Base-by-base conservation (phyloP, 2,329 filamentous ascomycete genomes). In the Hymenoscyphus repandus region DNA sequence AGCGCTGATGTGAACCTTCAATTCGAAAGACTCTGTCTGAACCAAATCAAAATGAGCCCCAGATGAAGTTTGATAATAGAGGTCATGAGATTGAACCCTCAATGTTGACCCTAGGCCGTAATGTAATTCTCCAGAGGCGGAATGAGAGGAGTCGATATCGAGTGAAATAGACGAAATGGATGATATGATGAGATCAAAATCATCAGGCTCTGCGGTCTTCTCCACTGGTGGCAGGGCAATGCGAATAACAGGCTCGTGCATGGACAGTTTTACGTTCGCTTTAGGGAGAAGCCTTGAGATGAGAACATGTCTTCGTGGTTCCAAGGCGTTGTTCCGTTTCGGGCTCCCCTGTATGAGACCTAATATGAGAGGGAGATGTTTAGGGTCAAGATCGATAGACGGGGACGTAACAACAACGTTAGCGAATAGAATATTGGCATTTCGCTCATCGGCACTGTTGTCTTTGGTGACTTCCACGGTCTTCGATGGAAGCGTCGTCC, bases 341-440 rank as follows among this genome's bases (percentile, higher is more conserved):
- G 71, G 70, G 50, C 75, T 79, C 6, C 75, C 75, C 58, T 84
- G 85, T 39, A 90, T 72, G 56, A 97, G 75, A 17, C 88, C 86
- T 43, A 96, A 73, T 18, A 97, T 74, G 7, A 96, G 77, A 1
- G 93, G 92, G 13, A 99, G 74, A 71, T 97, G 92, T 57, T 89
- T 88, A 2, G 93, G 92, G 65, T 95, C 89, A 32, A 99, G 75
- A 67, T 99, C 93, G 45, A 97, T 75, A 0, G 93, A 96, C 0
- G 93, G 93, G 5, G 93, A 99, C 0, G 93, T 99, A 53, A 97
- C 83, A 42, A 99, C 92, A 5, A 95, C 83, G 68, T 99, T 99
- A 37, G 92, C 91, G 66, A 96, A 96, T 13, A 99, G 75, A 36
- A 99, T 93, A 65, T 99, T 99, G 44, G 90, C 88, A 63, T 99